These are phyloP conservation scores for Populus alba DNA, from an alignment of 345 rosid species.

Conservation along the genomic window DNA sequence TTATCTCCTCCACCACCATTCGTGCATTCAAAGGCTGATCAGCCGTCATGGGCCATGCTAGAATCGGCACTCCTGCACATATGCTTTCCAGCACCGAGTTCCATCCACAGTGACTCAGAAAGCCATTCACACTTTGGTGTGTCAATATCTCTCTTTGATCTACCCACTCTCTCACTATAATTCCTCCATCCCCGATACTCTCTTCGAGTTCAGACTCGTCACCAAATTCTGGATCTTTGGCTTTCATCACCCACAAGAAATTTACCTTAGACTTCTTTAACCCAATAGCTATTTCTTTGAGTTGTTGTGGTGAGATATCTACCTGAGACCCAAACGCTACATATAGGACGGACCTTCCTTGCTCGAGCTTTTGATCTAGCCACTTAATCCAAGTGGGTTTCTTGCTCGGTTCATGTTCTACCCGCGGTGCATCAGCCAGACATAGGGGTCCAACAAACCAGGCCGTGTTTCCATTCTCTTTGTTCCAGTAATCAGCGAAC, in stretches of 20 bases:
- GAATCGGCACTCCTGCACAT: slow-evolving; percentile 64
- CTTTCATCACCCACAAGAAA: slow-evolving; percentile 63
- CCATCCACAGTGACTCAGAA: slow-evolving; percentile 87
- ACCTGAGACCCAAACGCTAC: slow-evolving; percentile 83
- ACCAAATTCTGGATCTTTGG: slow-evolving; percentile 35
- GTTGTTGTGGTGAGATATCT: slow-evolving; percentile 48
- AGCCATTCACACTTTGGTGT: slow-evolving; percentile 61
- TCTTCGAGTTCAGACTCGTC: slow-evolving; percentile 42
- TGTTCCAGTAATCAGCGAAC: slow-evolving; percentile 41
- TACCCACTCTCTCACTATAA: slow-evolving; percentile 69
- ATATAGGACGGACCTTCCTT: slow-evolving; percentile 54
- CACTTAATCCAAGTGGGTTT: slow-evolving; percentile 57
- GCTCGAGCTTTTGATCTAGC: slow-evolving; percentile 53
- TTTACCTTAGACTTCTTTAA: slow-evolving; percentile 53
- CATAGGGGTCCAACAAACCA: slow-evolving; percentile 68
- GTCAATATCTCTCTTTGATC: slow-evolving; percentile 53
- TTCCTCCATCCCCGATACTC: slow-evolving; percentile 45
- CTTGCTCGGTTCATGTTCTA: background rate
- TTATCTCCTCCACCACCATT: slow-evolving; percentile 62
- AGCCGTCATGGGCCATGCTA: slow-evolving; percentile 81
- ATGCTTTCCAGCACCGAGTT: slow-evolving; percentile 71
- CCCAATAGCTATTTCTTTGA: slow-evolving; percentile 53
- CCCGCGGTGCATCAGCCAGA: slow-evolving; percentile 25
- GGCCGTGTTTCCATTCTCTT: slow-evolving; percentile 2
- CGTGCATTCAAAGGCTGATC: slow-evolving; percentile 69